Conservation (phyloP, 768 basidiomycete species). For the Calocybe cyanea region DNA sequence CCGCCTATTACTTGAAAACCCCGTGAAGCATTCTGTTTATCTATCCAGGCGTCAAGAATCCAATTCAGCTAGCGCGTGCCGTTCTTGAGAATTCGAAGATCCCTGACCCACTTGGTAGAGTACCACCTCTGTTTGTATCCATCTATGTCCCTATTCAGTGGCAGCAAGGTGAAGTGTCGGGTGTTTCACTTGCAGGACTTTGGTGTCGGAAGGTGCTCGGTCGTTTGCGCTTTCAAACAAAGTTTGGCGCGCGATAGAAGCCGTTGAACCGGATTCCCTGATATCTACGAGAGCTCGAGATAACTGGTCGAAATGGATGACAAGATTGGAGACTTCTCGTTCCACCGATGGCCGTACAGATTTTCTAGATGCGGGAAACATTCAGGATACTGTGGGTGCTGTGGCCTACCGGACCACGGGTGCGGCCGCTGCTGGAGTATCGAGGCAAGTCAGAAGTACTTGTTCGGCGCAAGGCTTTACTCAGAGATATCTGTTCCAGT, state of each 20-base stretch:
- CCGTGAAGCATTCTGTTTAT: not conserved
- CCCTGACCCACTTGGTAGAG: constrained; percentile 53
- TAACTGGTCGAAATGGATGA: constrained; percentile 64
- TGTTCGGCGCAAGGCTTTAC: not conserved
- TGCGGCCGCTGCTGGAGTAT: constrained; percentile 67
- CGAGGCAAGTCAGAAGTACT: constrained; percentile 44
- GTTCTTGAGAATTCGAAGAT: constrained; percentile 51
- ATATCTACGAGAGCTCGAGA: constrained; percentile 43
- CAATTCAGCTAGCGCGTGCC: constrained; percentile 55
- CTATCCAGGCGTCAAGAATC: constrained; percentile 66
- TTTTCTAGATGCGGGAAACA: constrained; percentile 22
- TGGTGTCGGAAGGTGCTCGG: constrained; percentile 60
- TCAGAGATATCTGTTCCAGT: constrained; percentile 30
- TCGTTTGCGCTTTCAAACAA: constrained; percentile 41
- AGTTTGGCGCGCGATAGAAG: constrained; percentile 20
- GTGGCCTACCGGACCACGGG: constrained; percentile 46
- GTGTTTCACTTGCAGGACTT: constrained; percentile 37
- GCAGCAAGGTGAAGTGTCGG: not conserved
- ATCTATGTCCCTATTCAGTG: not conserved
- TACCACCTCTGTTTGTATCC: constrained; percentile 57
- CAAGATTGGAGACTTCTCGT: constrained; percentile 28
- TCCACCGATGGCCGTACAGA: constrained; percentile 2
- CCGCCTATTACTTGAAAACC: constrained; percentile 3
- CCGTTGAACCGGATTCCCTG: constrained; percentile 42
- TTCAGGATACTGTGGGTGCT: constrained; percentile 85